phyloP scores from a whole-genome alignment of 306 rosid genomes.

The Begonia loranthoides region DNA sequence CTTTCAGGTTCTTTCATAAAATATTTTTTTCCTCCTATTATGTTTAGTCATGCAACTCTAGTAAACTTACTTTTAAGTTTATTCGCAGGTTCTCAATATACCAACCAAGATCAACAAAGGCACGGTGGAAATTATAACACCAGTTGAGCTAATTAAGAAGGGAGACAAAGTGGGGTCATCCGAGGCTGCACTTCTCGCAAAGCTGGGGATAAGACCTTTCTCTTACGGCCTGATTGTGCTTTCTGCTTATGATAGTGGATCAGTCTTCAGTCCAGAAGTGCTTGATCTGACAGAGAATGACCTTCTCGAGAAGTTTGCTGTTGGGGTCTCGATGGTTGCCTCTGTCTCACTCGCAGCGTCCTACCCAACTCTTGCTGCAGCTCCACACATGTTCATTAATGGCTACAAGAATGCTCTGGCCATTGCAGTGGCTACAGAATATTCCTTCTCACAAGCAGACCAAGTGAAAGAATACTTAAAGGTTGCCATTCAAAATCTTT shows the following conservation, averaged over 20 bases:
- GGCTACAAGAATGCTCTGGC: constrained; percentile 66
- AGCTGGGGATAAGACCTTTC: constrained; percentile 89
- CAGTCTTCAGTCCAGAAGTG: constrained; percentile 74
- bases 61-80: background rate
- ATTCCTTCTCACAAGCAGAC: constrained; percentile 58
- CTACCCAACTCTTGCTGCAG: constrained; percentile 79
- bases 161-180: constrained; percentile 91
- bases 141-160: constrained; percentile 87
- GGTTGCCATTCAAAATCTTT: constrained; percentile 17
- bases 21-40: background rate
- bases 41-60: background rate
- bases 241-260: constrained; percentile 63
- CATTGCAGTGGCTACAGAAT: constrained; percentile 48
- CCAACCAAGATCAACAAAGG: constrained; percentile 95
- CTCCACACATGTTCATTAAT: constrained; percentile 68
- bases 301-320: constrained; percentile 49
- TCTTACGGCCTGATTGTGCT: constrained; percentile 81
- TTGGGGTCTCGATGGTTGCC: constrained; percentile 61
- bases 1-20: constrained; percentile 50
- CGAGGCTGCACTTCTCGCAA: constrained; percentile 84
- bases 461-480: constrained; percentile 61
- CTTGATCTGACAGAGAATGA: constrained; percentile 78
- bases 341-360: constrained; percentile 56
- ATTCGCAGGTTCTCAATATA: constrained; percentile 63
- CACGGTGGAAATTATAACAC: constrained; percentile 82